Base-by-base conservation (phyloP, 441 rosid species). In the Croton laevigatus region DNA sequence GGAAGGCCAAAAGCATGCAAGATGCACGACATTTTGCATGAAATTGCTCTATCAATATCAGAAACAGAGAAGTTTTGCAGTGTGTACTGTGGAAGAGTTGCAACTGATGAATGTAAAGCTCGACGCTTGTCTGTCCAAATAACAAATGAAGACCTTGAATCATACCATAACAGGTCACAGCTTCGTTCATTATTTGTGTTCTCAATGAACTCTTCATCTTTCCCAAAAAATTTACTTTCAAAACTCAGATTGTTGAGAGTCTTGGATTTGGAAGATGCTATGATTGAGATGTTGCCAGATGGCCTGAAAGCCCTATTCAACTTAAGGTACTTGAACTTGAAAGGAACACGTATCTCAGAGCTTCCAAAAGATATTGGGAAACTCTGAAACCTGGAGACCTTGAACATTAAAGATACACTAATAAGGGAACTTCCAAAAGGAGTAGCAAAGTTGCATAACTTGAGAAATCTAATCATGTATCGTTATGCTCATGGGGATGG, bases 1-100 rank as follows among this genome's bases (percentile, higher is more conserved):
- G 84, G 82, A 60, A 68, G 79, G 36, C 81, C 83, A 36, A 79
- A 61, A 57, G 72, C 68, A 12, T 66, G 76, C 54, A 79, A 77
- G 76, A 79, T 83, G 83, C 87, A 81, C 62, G 83, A 81, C 62
- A 59, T 83, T 58, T 27, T 81, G 8, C 65, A 77, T 6, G 84
- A 81, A 67, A 61, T 78, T 16, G 81, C 82, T 17, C 27, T 83
- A 2, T 74, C 87, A 38, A 51, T 77, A 65, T 79, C 83, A 10
- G 73, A 79, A 66, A 51, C n/a, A n/a, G 83, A 81, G 57, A 81
- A 76, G 4, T 72, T 81, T 8, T 71, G 68, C 67, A 62, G 63
- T 68, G 73, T 78, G 6, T 78, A 46, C 70, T 62, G 69, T 66
- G 74, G 59, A 40, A 38, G 52, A 44, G 45, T 64, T 19, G 19